A percentile compares a stretch with the other conserved stretches of the same genome.
Evolutionary conservation across 495 filamentous ascomycete species (phyloP).

Genomic region (Chaetomium tenue): DNA sequence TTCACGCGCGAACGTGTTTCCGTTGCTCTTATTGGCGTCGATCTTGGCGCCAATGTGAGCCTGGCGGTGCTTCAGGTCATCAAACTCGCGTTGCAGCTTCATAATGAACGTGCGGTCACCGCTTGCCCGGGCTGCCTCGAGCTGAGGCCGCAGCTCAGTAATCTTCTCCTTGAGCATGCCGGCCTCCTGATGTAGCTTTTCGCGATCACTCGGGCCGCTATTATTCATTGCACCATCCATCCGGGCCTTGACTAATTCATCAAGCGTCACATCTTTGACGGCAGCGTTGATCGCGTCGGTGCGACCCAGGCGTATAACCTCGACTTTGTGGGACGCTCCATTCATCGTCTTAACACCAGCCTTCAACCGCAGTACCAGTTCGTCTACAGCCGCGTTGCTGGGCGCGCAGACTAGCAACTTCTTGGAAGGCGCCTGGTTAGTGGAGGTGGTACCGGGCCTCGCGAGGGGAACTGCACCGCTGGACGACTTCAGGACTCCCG

Average conservation of each 20-base stretch:
- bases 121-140: slow-evolving; percentile 68
- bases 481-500: slow-evolving; percentile 52
- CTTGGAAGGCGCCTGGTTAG: slow-evolving; percentile 49
- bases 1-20: slow-evolving; percentile 71
- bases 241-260: slow-evolving; percentile 79
- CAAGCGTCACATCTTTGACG: slow-evolving; percentile 88
- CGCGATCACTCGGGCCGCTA: slow-evolving; percentile 59
- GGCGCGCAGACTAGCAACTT: slow-evolving; percentile 95
- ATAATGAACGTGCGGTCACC: slow-evolving; percentile 55
- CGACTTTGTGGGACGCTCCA: slow-evolving; percentile 68
- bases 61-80: slow-evolving; percentile 71
- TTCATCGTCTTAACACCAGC: slow-evolving; percentile 75
- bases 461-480: slow-evolving; percentile 48
- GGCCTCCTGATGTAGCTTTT: slow-evolving; percentile 79
- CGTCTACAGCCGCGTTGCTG: slow-evolving; percentile 96
- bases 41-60: slow-evolving; percentile 71
- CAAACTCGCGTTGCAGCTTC: slow-evolving; percentile 74
- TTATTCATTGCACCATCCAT: slow-evolving; percentile 54
- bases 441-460: slow-evolving; percentile 46
- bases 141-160: slow-evolving; percentile 59
- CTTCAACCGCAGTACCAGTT: slow-evolving; percentile 90
- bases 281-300: slow-evolving; percentile 89
- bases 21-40: slow-evolving; percentile 79
- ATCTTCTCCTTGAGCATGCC: slow-evolving; percentile 70
- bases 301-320: slow-evolving; percentile 85